phyloP scores from a whole-genome alignment of 1,139 yeast species.

The Taiozyma sp. region DNA sequence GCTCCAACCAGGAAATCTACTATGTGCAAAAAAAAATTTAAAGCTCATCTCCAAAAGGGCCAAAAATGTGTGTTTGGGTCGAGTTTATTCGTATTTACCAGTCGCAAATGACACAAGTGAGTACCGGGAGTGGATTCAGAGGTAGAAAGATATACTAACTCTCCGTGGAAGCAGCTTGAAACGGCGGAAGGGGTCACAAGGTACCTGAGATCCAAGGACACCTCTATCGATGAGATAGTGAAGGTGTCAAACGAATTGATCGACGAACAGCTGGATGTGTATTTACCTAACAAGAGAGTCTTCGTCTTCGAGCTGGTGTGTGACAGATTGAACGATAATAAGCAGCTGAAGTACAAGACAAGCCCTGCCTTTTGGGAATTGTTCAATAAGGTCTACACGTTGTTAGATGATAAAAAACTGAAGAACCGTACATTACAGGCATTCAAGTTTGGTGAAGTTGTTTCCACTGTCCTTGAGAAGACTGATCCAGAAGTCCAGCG shows the following conservation, averaged over 20 bases:
- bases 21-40: not conserved
- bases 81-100: not conserved
- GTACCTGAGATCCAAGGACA: slow-evolving; percentile 54
- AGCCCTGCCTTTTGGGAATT: slow-evolving; percentile 43
- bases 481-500: slow-evolving; percentile 1
- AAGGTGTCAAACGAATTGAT: slow-evolving; percentile 39
- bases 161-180: not conserved
- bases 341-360: slow-evolving; percentile 38
- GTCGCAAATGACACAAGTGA: not conserved
- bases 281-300: slow-evolving; percentile 55
- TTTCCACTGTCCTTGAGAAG: slow-evolving; percentile 18
- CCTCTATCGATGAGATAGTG: slow-evolving; percentile 40
- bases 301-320: slow-evolving; percentile 65
- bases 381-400: slow-evolving; percentile 37
- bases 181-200: slow-evolving; percentile 63
- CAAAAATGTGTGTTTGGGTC: not conserved
- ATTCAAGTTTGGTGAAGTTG: slow-evolving; percentile 32
- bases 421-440: slow-evolving; percentile 34
- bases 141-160: not conserved
- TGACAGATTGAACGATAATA: slow-evolving; percentile 57
- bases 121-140: not conserved
- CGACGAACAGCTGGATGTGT: slow-evolving; percentile 34
- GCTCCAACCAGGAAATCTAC: not conserved
- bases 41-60: slow-evolving; percentile 3
- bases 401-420: slow-evolving; percentile 21